A percentile compares a stretch with the other conserved stretches of the same genome.
phyloP scores from a whole-genome alignment of 805 yeast species.

The Ogataea allantospora region DNA sequence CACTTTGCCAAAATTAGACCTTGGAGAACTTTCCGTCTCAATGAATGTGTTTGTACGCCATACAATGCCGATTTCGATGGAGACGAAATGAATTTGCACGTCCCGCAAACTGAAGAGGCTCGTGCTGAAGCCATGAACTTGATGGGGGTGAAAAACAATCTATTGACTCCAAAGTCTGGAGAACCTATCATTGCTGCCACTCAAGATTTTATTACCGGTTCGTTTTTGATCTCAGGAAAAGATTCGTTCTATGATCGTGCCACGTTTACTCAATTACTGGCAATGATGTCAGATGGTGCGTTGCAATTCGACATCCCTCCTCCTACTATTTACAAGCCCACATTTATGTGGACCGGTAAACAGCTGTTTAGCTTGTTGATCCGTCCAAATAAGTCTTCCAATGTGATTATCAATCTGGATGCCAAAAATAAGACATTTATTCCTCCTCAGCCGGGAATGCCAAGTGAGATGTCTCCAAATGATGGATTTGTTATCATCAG shows the following conservation, averaged over 20 bases:
- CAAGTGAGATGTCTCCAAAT: conserved; percentile 95
- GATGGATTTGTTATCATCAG: conserved; percentile 92
- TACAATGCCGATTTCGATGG: conserved; percentile 99
- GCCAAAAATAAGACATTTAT: conserved; percentile 89
- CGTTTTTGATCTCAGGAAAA: conserved; percentile 87
- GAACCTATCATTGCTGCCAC: conserved; percentile 99
- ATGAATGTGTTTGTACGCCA: conserved; percentile 99
- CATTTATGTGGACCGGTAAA: conserved; percentile 93
- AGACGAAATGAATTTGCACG: conserved; percentile 98
- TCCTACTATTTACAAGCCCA: conserved; percentile 90
- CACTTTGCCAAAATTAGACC: conserved; percentile 96
- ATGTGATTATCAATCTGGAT: conserved; percentile 85
- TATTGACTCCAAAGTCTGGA: conserved; percentile 95
- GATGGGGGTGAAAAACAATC: conserved; percentile 96
- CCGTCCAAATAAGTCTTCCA: conserved; percentile 71
- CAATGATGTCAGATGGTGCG: conserved; percentile 95
- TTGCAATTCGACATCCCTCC: conserved; percentile 91
- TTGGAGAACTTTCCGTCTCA: conserved; percentile 95
- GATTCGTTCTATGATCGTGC: conserved; percentile 92
- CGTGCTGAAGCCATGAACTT: conserved; percentile 97
- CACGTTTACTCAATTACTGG: conserved; percentile 71
- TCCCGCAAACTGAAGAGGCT: conserved; percentile 98
- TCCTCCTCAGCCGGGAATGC: conserved; percentile 70
- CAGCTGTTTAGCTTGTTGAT: conserved; percentile 89
- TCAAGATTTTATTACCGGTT: conserved; percentile 98